Base-by-base conservation (phyloP, 768 basidiomycete species). In the Lactarius vividus region DNA sequence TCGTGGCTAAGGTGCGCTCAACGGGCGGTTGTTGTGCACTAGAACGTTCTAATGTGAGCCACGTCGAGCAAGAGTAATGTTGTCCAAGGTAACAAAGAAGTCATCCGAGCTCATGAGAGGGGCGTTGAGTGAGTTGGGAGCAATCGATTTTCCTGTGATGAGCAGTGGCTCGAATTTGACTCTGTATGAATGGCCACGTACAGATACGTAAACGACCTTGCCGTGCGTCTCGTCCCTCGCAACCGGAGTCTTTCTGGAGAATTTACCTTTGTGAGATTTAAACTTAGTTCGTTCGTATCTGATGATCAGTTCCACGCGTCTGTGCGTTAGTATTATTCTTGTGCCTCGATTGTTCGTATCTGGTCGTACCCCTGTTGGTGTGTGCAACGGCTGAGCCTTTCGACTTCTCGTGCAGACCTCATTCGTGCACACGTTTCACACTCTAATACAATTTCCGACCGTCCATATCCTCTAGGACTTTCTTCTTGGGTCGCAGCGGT, bases 1-100 rank as follows among this genome's bases (percentile, higher is more conserved):
- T 62, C 60, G n/a, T 66, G 60, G 59, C 29, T 20, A 16, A 13
- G 46, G 65, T 62, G 59, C 26, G 39, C 16, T 31, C 31, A 55
- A 18, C 28, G 20, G 31, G 29, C 18, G 31, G 31, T 55, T 55
- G 18, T 33, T 55, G 54, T 33, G 29, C 20, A 29, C n/a, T 7
- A 55, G 18, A 29, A 31, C 18, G 16, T 33, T 29, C 54, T 20
- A 33, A 7, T 10, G 28, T 55, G 28, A 55, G 49, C 23, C 49
- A 15, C 4, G 49, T 49, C 49, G 46, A 49, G 46, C 4, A 52
- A 52, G 13, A 52, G 23, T 13, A 28, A 52, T 28, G 15, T 52
- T 52, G 26, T 26, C 3, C 49, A 52, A 46, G 23, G 46, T 11
- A 49, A 11, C 44, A 46, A 10, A n/a, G n/a, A 49, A 10, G n/a